phyloP scores from a whole-genome alignment of 2,329 filamentous ascomycete genomes.

The Botrytis aclada region DNA sequence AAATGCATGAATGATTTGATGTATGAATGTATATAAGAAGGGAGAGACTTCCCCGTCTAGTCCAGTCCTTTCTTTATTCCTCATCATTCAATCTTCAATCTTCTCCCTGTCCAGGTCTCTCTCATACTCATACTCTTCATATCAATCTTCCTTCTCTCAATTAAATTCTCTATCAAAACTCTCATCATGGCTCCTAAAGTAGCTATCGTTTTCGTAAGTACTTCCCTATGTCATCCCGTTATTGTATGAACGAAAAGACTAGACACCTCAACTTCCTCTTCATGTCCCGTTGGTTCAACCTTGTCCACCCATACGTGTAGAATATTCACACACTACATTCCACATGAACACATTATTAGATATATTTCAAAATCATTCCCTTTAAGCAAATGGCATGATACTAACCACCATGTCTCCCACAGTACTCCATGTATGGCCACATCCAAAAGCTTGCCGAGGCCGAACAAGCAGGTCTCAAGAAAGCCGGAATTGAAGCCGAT shows the following conservation, averaged over 20 bases:
- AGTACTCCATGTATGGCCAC: conserved; percentile 97
- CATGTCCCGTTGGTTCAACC: not conserved
- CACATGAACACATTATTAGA: not conserved
- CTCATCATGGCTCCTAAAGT: conserved; percentile 78
- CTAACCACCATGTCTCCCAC: conserved; percentile 11
- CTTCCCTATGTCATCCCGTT: not conserved
- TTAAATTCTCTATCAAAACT: conserved; percentile 2
- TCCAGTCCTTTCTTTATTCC: conserved; percentile 53
- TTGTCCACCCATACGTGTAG: not conserved
- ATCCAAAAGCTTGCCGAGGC: conserved; percentile 80
- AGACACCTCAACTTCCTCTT: not conserved
- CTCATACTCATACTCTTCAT: not conserved
- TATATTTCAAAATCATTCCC: not conserved
- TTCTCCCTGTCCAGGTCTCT: conserved; percentile 13
- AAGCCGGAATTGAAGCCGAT: conserved; percentile 77
- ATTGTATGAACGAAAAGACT: not conserved
- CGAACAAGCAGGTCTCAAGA: conserved; percentile 85
- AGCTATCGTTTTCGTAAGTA: conserved; percentile 81
- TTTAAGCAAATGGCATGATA: not conserved
- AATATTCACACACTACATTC: not conserved
- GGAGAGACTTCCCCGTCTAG: conserved; percentile 1
- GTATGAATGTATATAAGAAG: conserved; percentile 6
- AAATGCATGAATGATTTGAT: not conserved
- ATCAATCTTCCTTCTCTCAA: not conserved
- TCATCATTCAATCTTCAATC: conserved; percentile 8